Percentiles rank a stretch among this genome's conserved stretches.
phyloP scores from a whole-genome alignment of 2,329 filamentous ascomycete species.

The Domatiomyces globalis region DNA sequence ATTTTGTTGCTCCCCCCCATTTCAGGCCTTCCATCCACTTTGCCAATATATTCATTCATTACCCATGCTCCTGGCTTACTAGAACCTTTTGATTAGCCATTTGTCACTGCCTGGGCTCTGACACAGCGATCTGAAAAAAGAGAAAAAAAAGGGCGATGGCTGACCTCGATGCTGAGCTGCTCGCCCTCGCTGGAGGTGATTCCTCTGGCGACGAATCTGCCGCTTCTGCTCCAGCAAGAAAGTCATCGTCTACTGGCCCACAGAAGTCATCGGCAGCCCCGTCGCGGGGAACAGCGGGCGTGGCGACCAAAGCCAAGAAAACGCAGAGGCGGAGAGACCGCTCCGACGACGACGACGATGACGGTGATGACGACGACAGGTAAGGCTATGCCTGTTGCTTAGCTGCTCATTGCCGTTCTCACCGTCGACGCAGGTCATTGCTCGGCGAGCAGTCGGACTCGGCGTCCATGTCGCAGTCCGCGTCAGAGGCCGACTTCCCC shows the following conservation, averaged over 20 bases:
- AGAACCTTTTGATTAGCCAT: too few relatives aligned
- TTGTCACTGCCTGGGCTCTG: background rate
- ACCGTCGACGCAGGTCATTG: slow-evolving; percentile 44
- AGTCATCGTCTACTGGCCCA: slow-evolving; percentile 37
- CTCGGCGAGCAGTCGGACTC: slow-evolving; percentile 61
- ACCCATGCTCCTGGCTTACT: background rate
- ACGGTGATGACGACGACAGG: background rate
- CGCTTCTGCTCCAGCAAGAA: slow-evolving; percentile 42
- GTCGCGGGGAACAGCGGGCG: slow-evolving; percentile 18
- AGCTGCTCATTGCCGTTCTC: slow-evolving; percentile 2
- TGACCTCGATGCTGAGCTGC: slow-evolving; percentile 82
- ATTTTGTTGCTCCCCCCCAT: background rate
- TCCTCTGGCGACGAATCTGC: slow-evolving; percentile 40
- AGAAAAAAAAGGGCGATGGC: slow-evolving; percentile 44
- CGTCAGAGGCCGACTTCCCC: slow-evolving; percentile 56
- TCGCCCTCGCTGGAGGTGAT: slow-evolving; percentile 75
- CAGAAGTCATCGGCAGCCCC: background rate
- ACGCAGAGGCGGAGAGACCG: slow-evolving; percentile 38
- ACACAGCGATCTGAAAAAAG: background rate
- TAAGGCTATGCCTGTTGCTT: background rate
- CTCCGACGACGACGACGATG: slow-evolving; percentile 62
- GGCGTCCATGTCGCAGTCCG: slow-evolving; percentile 79
- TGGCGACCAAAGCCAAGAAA: slow-evolving; percentile 32
- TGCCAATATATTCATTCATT: background rate
- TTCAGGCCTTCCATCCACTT: background rate